Conservation (phyloP, 805 yeast genomes). For the Myxozyma melibiosi region DNA sequence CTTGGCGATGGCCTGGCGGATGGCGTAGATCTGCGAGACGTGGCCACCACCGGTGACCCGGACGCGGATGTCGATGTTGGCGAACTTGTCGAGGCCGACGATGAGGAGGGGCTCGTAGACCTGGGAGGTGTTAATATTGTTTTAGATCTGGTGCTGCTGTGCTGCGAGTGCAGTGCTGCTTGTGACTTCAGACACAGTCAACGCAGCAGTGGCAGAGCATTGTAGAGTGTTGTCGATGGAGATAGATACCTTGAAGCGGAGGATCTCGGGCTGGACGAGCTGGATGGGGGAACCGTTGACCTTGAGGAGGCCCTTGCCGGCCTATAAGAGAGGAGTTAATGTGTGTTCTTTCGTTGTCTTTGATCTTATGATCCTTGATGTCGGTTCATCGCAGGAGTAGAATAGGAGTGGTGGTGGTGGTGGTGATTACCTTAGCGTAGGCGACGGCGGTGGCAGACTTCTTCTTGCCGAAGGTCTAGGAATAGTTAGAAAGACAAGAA, state of each 20-base stretch:
- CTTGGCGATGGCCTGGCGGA: constrained; percentile 99
- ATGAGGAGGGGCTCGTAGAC: constrained; percentile 99
- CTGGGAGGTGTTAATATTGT: constrained; percentile 6
- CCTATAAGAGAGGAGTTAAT: constrained; percentile 51
- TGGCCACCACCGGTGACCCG: constrained; percentile 99
- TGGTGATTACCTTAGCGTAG: constrained; percentile 55
- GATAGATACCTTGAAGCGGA: constrained; percentile 75
- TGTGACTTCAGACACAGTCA: too few species aligned
- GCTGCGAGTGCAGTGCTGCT: too few species aligned
- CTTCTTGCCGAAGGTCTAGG: constrained; percentile 98
- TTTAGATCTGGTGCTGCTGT: too few species aligned
- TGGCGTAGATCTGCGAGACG: constrained; percentile 99
- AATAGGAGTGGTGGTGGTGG: neutral
- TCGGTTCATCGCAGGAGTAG: too few species aligned
- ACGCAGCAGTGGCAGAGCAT: too few species aligned
- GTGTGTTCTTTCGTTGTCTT: neutral
- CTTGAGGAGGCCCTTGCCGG: constrained; percentile 99
- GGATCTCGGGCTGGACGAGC: constrained; percentile 97
- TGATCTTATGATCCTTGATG: too few species aligned
- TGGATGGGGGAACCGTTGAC: constrained; percentile 99
- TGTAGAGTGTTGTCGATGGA: neutral
- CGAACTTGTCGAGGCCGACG: constrained; percentile 98
- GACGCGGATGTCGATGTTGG: constrained; percentile 97
- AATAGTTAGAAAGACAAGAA: neutral
- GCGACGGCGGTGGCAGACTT: constrained; percentile 99